Percentiles rank a stretch among this genome's conserved stretches.
Conservation (phyloP, 2,329 filamentous ascomycete species). For the Monosporascus ibericus region DNA sequence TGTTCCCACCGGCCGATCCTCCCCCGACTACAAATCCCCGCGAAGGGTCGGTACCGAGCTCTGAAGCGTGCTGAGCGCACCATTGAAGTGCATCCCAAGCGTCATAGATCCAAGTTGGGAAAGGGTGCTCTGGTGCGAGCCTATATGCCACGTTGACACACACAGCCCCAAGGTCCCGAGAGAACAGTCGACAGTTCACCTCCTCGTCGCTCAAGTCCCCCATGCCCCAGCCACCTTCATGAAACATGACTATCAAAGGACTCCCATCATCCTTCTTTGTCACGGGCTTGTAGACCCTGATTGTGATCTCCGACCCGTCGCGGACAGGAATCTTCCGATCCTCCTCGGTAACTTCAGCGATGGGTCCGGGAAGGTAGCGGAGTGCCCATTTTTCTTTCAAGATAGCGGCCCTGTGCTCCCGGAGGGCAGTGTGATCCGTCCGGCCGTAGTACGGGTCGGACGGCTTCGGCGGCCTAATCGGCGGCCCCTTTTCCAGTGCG, state of each 20-base stretch:
- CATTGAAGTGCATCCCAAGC: constrained; percentile 40
- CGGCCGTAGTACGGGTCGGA: too few species aligned
- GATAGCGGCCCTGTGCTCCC: too few species aligned
- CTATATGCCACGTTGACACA: constrained; percentile 36
- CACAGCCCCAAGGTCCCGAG: constrained; percentile 28
- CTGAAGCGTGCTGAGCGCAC: constrained; percentile 31
- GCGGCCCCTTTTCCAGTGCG: too few species aligned
- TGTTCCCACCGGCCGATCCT: constrained; percentile 38
- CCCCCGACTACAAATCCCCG: constrained; percentile 44
- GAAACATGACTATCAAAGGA: constrained; percentile 28
- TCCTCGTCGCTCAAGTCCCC: constrained; percentile 28
- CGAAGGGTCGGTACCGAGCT: constrained; percentile 32
- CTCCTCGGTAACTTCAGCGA: constrained; percentile 16
- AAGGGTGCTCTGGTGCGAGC: constrained; percentile 40
- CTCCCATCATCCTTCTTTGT: constrained; percentile 6
- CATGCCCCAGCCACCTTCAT: constrained; percentile 29
- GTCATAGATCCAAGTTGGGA: constrained; percentile 37
- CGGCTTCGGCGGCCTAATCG: too few species aligned
- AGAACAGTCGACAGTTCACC: constrained; percentile 25
- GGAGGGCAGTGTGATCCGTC: too few species aligned
- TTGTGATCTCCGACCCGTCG: constrained; percentile 25
- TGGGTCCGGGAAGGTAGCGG: too few species aligned
- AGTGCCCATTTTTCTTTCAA: too few species aligned
- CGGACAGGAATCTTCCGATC: constrained; percentile 27
- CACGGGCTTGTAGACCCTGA: constrained; percentile 27